A percentile compares a stretch with the other conserved stretches of the same genome.
phyloP scores from a whole-genome alignment of 2,329 filamentous ascomycete species.

The Nemania sp. region DNA sequence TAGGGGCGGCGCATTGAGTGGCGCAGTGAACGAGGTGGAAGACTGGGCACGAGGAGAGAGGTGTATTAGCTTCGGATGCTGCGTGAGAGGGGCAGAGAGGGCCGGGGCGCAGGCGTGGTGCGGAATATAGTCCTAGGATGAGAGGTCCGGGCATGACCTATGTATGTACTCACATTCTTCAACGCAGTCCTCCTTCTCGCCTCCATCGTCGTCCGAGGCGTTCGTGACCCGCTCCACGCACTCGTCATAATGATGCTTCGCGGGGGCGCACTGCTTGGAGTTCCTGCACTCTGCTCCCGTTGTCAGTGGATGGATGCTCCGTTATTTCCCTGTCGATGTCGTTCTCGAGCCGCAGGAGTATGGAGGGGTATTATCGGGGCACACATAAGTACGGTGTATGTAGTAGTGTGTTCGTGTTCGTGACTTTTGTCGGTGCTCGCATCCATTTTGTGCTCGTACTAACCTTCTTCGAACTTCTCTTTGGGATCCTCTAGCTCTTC shows the following conservation, averaged over 20 bases:
- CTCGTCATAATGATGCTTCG: constrained; percentile 98
- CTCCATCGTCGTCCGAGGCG: constrained; percentile 69
- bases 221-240: constrained; percentile 90
- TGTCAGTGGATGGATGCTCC: constrained; percentile 15
- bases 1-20: constrained; percentile 88
- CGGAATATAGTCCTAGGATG: neutral
- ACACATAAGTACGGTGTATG: constrained; percentile 9
- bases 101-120: neutral
- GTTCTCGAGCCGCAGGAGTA: neutral
- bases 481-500: constrained; percentile 85
- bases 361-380: neutral
- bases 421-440: constrained; percentile 4
- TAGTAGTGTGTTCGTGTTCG: constrained; percentile 4
- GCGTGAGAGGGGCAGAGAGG: neutral
- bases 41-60: constrained; percentile 59
- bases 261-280: constrained; percentile 79
- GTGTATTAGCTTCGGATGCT: neutral
- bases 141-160: neutral
- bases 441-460: constrained; percentile 47
- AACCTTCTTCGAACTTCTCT: constrained; percentile 89
- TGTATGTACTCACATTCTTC: constrained; percentile 84
- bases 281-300: constrained; percentile 77
- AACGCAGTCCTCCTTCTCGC: constrained; percentile 97
- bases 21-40: constrained; percentile 99
- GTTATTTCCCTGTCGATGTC: neutral